Conservation (phyloP, 495 filamentous ascomycete genomes). For the Hyaloscypha bicolor region DNA sequence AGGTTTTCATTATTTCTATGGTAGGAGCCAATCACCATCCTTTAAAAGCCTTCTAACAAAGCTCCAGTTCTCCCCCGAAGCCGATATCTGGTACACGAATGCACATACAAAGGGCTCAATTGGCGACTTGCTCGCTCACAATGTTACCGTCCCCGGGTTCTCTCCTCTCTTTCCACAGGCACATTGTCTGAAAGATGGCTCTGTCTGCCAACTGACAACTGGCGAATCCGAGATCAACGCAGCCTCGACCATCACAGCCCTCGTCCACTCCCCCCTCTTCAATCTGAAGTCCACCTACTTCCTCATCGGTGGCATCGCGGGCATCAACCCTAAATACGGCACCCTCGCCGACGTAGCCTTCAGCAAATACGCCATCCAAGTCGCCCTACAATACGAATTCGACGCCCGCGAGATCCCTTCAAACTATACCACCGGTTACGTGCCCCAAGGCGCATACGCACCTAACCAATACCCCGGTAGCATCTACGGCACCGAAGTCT, state of each 20-base stretch:
- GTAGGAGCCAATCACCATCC: constrained; percentile 38
- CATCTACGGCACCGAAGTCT: constrained; percentile 78
- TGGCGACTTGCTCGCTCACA: constrained; percentile 59
- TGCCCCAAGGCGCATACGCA: constrained; percentile 56
- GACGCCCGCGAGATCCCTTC: constrained; percentile 68
- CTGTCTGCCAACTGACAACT: constrained; percentile 35
- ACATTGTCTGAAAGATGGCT: constrained; percentile 60
- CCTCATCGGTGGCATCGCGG: constrained; percentile 71
- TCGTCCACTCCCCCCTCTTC: constrained; percentile 63
- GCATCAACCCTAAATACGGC: constrained; percentile 66
- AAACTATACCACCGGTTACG: constrained; percentile 68
- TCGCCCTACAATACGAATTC: constrained; percentile 75
- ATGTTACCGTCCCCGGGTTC: constrained; percentile 67
- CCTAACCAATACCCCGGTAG: constrained; percentile 62
- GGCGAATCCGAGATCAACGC: constrained; percentile 72
- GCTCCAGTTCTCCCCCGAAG: constrained; percentile 66
- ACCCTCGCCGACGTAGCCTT: constrained; percentile 67
- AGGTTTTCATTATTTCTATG: constrained; percentile 73
- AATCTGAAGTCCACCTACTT: constrained; percentile 71
- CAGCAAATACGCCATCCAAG: constrained; percentile 68
- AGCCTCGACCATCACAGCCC: constrained; percentile 59
- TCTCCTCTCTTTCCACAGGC: constrained; percentile 66
- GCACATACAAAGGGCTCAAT: constrained; percentile 43
- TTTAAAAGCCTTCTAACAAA: background rate
- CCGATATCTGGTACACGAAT: constrained; percentile 65